These are phyloP conservation scores for Penicillium sumatraense DNA, from an alignment of 2,329 filamentous ascomycete species.

Conservation along the genomic window DNA sequence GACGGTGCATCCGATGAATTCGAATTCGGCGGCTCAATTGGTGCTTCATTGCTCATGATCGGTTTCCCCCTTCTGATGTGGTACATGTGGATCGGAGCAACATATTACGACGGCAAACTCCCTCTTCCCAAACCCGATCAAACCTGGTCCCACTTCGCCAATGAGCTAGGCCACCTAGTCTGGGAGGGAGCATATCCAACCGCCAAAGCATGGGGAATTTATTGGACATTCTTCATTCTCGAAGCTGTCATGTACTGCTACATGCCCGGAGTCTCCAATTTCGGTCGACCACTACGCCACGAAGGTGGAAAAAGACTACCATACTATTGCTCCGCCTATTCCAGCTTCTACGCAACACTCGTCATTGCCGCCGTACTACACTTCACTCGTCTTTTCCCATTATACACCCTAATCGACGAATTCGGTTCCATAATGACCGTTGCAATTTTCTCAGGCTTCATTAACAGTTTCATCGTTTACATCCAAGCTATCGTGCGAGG, in stretches of 20 bases:
- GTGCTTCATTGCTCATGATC: slow-evolving; percentile 80
- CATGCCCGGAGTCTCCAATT: slow-evolving; percentile 83
- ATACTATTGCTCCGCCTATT: slow-evolving; percentile 91
- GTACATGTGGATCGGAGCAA: slow-evolving; percentile 98
- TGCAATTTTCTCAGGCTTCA: slow-evolving; percentile 84
- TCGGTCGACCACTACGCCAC: slow-evolving; percentile 85
- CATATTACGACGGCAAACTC: slow-evolving; percentile 83
- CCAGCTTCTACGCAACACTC: slow-evolving; percentile 85
- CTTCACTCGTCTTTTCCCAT: slow-evolving; percentile 77
- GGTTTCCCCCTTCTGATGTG: slow-evolving; percentile 92
- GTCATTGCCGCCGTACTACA: slow-evolving; percentile 71
- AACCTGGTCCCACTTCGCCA: slow-evolving; percentile 69
- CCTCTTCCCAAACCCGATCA: slow-evolving; percentile 69
- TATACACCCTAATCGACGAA: slow-evolving; percentile 90
- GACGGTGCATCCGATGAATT: slow-evolving; percentile 30
- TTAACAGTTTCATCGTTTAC: slow-evolving; percentile 82
- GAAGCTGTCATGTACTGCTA: slow-evolving; percentile 81
- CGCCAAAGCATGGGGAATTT: slow-evolving; percentile 82
- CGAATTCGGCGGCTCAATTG: slow-evolving; percentile 86
- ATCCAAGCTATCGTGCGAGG: slow-evolving; percentile 81
- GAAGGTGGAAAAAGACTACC: slow-evolving; percentile 79
- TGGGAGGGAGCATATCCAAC: slow-evolving; percentile 84
- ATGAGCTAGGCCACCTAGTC: slow-evolving; percentile 70
- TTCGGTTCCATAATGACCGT: slow-evolving; percentile 93
- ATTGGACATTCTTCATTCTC: slow-evolving; percentile 89